Conservation (phyloP, 371 early-diverging fungal species). For the Apophysomyces ossiformis region DNA sequence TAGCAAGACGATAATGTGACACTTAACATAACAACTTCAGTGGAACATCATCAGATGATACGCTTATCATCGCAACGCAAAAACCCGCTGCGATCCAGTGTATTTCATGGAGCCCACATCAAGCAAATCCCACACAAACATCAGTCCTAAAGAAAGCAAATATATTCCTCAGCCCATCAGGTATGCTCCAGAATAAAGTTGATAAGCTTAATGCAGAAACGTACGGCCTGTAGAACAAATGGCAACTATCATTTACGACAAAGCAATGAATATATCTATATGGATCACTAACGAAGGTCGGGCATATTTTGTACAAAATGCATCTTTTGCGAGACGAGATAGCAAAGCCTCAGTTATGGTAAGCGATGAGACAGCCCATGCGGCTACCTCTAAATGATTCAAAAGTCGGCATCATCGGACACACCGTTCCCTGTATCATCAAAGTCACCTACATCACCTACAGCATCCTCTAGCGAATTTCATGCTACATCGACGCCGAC, state of each 20-base stretch:
- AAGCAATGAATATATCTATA: conserved; percentile 42
- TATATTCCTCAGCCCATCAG: conserved; percentile 30
- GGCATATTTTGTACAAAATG: conserved; percentile 45
- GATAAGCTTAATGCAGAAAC: neutral
- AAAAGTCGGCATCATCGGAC: conserved; percentile 15
- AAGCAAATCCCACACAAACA: conserved; percentile 49
- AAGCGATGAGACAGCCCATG: neutral
- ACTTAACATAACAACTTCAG: conserved; percentile 19
- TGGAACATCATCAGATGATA: conserved; percentile 48
- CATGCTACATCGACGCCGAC: conserved; percentile 21
- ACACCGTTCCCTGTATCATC: conserved; percentile 4
- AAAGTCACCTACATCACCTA: conserved; percentile 3
- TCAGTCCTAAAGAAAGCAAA: conserved; percentile 28
- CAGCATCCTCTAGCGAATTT: neutral
- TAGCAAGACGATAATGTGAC: neutral
- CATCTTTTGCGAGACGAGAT: conserved; percentile 19
- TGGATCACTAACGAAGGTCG: conserved; percentile 49
- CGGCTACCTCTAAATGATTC: neutral
- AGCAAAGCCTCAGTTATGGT: conserved; percentile 22
- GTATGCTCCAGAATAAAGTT: conserved; percentile 7
- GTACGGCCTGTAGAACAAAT: conserved; percentile 30
- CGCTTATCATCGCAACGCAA: conserved; percentile 46
- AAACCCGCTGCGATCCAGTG: conserved; percentile 52
- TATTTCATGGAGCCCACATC: conserved; percentile 56
- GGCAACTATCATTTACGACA: conserved; percentile 30